Evolutionary conservation across 345 rosid genomes (phyloP).

Genomic region (Alliaria petiolata): DNA sequence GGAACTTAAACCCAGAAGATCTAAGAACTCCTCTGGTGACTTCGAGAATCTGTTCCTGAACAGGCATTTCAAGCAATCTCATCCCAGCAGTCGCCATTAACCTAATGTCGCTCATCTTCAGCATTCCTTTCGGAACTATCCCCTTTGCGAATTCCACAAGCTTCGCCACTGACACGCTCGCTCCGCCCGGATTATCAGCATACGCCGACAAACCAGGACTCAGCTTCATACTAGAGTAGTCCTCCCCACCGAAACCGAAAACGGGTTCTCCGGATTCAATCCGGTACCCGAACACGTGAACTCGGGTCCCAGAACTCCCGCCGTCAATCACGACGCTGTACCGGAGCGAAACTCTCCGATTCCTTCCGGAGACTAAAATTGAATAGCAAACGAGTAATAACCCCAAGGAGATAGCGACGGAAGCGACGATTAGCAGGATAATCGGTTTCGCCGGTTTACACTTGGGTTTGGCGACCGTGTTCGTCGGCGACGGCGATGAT

Average conservation of each 20-base stretch:
- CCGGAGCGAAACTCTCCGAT: slow-evolving; percentile 1
- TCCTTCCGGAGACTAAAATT: slow-evolving; percentile 15
- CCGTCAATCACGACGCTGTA: slow-evolving; percentile 69
- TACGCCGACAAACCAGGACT: slow-evolving; percentile 85
- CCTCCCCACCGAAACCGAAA: slow-evolving; percentile 44
- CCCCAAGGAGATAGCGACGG: slow-evolving; percentile 20
- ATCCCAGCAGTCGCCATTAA: slow-evolving; percentile 96
- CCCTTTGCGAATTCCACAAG: slow-evolving; percentile 60
- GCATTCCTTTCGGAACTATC: slow-evolving; percentile 47
- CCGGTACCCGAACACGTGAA: slow-evolving; percentile 55
- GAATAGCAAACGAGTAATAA: slow-evolving; percentile 26
- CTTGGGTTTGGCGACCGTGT: slow-evolving; percentile 32
- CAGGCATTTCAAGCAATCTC: slow-evolving; percentile 55
- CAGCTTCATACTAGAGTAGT: slow-evolving; percentile 52
- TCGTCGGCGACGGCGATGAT: slow-evolving; percentile 36
- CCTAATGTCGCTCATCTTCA: slow-evolving; percentile 72
- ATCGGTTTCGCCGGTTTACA: slow-evolving; percentile 30
- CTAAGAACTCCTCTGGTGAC: slow-evolving; percentile 51
- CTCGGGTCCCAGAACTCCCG: slow-evolving; percentile 84
- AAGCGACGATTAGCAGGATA: slow-evolving; percentile 25
- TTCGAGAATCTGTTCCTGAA: slow-evolving; percentile 57
- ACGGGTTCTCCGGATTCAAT: slow-evolving; percentile 32
- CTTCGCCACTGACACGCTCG: slow-evolving; percentile 51
- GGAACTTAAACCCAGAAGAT: slow-evolving; percentile 61
- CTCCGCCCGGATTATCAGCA: slow-evolving; percentile 52